Evolutionary conservation across 2,329 filamentous ascomycete species (phyloP).

Genomic region (Beauveria asiatica): DNA sequence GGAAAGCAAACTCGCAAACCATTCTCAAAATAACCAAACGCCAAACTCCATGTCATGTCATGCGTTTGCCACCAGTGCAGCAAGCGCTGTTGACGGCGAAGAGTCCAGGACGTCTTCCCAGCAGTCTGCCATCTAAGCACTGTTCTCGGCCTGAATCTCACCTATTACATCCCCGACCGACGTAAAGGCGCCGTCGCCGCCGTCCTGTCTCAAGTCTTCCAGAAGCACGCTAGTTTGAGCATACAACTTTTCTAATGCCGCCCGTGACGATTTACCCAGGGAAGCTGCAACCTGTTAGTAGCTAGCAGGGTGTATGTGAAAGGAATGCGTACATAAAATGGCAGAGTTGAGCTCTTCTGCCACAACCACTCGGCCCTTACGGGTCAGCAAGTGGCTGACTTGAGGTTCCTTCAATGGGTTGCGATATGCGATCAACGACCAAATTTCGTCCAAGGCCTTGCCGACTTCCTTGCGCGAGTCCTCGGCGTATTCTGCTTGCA

Average conservation of each 20-base stretch:
- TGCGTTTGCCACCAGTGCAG: not conserved
- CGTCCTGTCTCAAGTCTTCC: conserved; percentile 71
- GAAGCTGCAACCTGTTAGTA: conserved; percentile 51
- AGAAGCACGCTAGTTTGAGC: conserved; percentile 81
- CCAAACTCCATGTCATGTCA: conserved; percentile 7
- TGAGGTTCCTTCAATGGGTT: conserved; percentile 68
- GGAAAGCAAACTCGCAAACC: not conserved
- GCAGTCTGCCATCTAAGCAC: not conserved
- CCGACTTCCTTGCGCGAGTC: conserved; percentile 63
- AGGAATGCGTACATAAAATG: conserved; percentile 64
- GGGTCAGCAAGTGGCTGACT: conserved; percentile 70
- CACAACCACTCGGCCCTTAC: conserved; percentile 64
- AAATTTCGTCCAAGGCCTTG: conserved; percentile 73
- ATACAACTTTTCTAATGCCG: conserved; percentile 75
- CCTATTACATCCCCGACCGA: conserved; percentile 46
- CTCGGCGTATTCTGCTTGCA: conserved; percentile 68
- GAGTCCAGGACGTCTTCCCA: not conserved
- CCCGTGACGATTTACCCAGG: conserved; percentile 78
- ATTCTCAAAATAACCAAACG: not conserved
- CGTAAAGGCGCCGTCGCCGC: conserved; percentile 75
- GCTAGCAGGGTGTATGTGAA: not conserved
- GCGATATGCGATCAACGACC: conserved; percentile 77
- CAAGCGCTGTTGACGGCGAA: not conserved
- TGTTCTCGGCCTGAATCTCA: conserved; percentile 26
- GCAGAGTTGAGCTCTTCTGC: conserved; percentile 92